Evolutionary conservation across 768 basidiomycete species (phyloP), one percentile per base, ranked within the genome.

Genomic region (Rhodotorula graminis): DNA sequence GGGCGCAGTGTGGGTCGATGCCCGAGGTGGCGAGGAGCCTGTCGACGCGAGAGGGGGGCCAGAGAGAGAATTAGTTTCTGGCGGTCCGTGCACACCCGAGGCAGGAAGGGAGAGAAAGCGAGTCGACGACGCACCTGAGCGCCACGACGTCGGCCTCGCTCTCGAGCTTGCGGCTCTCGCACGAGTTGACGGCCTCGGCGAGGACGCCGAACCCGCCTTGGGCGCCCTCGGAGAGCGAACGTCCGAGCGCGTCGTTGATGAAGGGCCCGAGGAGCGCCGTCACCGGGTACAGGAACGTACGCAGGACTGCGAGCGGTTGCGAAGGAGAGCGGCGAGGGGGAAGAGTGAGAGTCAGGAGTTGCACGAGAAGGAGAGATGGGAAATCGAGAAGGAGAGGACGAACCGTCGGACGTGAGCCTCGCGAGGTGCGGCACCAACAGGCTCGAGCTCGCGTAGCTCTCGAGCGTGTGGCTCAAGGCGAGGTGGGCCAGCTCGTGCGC

Each of bases 401-500:
- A 40, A 77, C 74, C 74, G 31, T 79, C 78, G 3, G 66, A 64
- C 5, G 64, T 70, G 15, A 79, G 72, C 19, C 73, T 63, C 16
- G 70, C 33, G 14, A 78, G 49, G 27, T 76, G 74, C 21, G 71
- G 73, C 73, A 77, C 76, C 56, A 77, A 33, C 16, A 76, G 65
- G 18, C 55, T 56, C 18, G 63, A 75, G 37, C 61, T 69, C 27
- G 77, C 74, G 29, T 78, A 74, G 19, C 47, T 63, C 53, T 76
- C 77, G 37, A 77, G 61, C 27, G 77, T 73, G 62, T 70, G 67
- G 23, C 50, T 61, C 40, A 71, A 63, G n/a, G 42, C 42, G 40
- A 99, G 84, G 83, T 99, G 96, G 0, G 93, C 86, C 67, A 98
- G 86, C 80, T 99, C 96, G 79, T 99, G 96, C 2, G 93, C 88